These are phyloP conservation scores for Cubamyces sp. DNA, from an alignment of 768 basidiomycete genomes.

Conservation along the genomic window DNA sequence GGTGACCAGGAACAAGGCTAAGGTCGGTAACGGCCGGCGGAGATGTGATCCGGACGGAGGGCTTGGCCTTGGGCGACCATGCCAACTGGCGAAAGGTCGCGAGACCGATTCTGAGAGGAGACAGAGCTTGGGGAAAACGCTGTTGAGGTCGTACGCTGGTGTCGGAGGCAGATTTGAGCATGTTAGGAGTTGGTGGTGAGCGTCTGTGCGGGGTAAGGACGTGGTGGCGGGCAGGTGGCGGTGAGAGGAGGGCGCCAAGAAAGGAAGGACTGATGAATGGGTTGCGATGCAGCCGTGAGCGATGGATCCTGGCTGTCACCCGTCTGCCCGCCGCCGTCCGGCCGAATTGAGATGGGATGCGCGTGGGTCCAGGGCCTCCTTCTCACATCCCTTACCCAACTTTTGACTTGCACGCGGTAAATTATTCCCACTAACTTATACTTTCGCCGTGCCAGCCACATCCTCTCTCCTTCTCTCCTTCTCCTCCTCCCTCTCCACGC, in stretches of 20 bases:
- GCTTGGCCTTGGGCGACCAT: background rate
- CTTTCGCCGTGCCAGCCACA: constrained; percentile 1
- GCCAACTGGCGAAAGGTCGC: background rate
- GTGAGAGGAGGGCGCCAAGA: constrained; percentile 7
- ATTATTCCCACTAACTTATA: constrained; percentile 6
- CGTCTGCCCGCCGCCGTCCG: background rate
- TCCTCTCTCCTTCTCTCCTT: constrained; percentile 6
- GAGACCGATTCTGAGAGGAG: background rate
- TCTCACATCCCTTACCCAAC: too few species aligned
- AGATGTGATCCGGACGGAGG: constrained; percentile 8
- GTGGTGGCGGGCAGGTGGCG: constrained; percentile 15
- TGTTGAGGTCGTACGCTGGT: background rate
- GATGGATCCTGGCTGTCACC: constrained; percentile 10
- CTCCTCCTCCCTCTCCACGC: background rate
- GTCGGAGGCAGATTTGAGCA: background rate
- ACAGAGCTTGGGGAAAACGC: background rate
- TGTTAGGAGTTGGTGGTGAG: background rate
- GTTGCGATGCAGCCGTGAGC: too few species aligned
- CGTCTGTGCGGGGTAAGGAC: constrained; percentile 18
- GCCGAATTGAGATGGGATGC: background rate
- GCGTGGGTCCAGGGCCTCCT: background rate
- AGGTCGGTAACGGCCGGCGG: constrained; percentile 11
- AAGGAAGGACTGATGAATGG: constrained; percentile 5
- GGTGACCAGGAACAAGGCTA: constrained; percentile 20
- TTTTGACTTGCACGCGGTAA: background rate